These are phyloP conservation scores for Saccharomycodes ludwigii DNA, from an alignment of 805 yeast genomes.

Conservation along the genomic window DNA sequence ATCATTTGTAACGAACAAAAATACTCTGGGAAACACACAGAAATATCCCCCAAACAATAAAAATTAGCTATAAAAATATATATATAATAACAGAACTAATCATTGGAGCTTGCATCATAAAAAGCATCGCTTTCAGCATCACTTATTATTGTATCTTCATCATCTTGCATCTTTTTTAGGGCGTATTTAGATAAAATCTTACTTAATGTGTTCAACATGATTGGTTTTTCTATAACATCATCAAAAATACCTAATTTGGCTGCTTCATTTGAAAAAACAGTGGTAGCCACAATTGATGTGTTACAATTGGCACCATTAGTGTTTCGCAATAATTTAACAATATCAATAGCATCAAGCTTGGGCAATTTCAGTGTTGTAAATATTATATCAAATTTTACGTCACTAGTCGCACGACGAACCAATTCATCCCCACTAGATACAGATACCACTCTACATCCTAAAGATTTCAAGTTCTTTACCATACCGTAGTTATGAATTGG, in stretches of 20 bases:
- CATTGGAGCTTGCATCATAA: conserved; percentile 2
- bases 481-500: conserved; percentile 67
- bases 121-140: conserved; percentile 16
- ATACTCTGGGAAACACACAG: too few relatives aligned
- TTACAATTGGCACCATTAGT: conserved; percentile 68
- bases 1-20: too few relatives aligned
- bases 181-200: conserved; percentile 20
- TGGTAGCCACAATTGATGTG: conserved; percentile 68
- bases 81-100: too few relatives aligned
- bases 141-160: conserved; percentile 21
- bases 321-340: conserved; percentile 59
- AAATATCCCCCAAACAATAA: too few relatives aligned
- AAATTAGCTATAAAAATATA: too few relatives aligned
- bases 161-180: conserved; percentile 19
- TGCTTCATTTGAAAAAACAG: conserved; percentile 64
- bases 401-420: conserved; percentile 68
- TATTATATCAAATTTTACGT: conserved; percentile 73
- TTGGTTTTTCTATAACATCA: conserved; percentile 66
- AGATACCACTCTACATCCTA: conserved; percentile 72
- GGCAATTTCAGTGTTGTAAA: conserved; percentile 62
- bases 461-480: conserved; percentile 45
- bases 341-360: conserved; percentile 60
- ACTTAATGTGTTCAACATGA: conserved; percentile 15
- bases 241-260: conserved; percentile 40
- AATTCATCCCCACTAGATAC: conserved; percentile 75